phyloP scores from a whole-genome alignment of 2,329 filamentous ascomycete species.

The Aspergillus jensenii region DNA sequence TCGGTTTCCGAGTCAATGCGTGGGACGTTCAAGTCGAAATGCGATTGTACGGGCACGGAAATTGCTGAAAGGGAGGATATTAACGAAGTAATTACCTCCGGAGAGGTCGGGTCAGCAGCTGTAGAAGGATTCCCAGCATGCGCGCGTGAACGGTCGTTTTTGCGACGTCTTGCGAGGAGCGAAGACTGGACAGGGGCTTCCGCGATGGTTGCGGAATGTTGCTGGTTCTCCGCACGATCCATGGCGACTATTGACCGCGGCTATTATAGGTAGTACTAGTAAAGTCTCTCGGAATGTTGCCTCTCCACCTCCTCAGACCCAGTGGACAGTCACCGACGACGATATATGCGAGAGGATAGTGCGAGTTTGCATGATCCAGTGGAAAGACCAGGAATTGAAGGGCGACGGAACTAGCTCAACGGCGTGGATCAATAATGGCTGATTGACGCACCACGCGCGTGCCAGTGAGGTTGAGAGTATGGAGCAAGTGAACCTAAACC shows the following conservation, averaged over 20 bases:
- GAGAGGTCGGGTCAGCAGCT: slow-evolving; percentile 43
- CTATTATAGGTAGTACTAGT: slow-evolving; percentile 3
- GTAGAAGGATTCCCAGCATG: slow-evolving; percentile 30
- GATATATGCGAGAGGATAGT: slow-evolving; percentile 25
- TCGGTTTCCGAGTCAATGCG: slow-evolving; percentile 43
- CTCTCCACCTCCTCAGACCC: slow-evolving; percentile 8
- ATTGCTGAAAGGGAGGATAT: slow-evolving; percentile 62
- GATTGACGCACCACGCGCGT: slow-evolving; percentile 16
- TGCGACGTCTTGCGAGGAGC: slow-evolving; percentile 47
- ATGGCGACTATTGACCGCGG: slow-evolving; percentile 31
- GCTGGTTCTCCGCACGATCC: slow-evolving; percentile 26
- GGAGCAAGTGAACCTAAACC: neutral
- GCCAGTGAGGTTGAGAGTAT: slow-evolving; percentile 11
- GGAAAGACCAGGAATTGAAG: slow-evolving; percentile 15
- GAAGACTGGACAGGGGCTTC: slow-evolving; percentile 28
- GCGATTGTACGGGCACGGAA: slow-evolving; percentile 63
- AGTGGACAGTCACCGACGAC: slow-evolving; percentile 18
- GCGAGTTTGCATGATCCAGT: slow-evolving; percentile 31
- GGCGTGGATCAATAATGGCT: slow-evolving; percentile 22
- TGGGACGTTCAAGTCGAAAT: slow-evolving; percentile 62
- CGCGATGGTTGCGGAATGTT: slow-evolving; percentile 20
- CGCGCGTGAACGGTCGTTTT: slow-evolving; percentile 37
- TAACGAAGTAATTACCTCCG: slow-evolving; percentile 57
- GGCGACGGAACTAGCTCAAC: slow-evolving; percentile 15
- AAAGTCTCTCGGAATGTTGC: slow-evolving; percentile 6